A percentile compares a stretch with the other conserved stretches of the same genome.
phyloP scores from a whole-genome alignment of 352 stramenopile genomes.

The Globisporangium apiculatum region DNA sequence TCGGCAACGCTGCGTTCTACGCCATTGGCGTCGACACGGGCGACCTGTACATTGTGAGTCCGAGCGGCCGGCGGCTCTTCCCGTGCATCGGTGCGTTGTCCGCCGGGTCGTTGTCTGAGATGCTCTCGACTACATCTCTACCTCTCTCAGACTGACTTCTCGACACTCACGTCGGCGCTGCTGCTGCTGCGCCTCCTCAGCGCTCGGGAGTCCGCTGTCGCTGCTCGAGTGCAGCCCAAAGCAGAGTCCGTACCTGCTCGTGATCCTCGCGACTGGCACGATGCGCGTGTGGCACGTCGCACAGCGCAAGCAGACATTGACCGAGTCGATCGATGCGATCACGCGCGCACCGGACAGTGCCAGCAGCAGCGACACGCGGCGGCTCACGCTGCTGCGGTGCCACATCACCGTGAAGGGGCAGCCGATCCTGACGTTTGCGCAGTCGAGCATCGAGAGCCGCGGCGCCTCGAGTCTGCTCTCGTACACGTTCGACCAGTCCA shows the following conservation, averaged over 20 bases:
- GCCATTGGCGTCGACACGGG: constrained; percentile 55
- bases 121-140: not conserved
- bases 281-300: constrained; percentile 74
- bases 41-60: constrained; percentile 59
- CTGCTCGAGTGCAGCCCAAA: constrained; percentile 64
- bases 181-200: constrained; percentile 14
- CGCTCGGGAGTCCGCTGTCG: constrained; percentile 51
- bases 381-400: constrained; percentile 64
- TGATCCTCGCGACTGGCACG: constrained; percentile 51
- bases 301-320: constrained; percentile 37
- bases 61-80: constrained; percentile 61
- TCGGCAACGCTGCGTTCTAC: constrained; percentile 61
- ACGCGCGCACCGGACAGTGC: constrained; percentile 21
- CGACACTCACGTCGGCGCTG: not conserved
- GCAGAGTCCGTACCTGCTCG: constrained; percentile 60
- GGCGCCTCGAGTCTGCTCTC: constrained; percentile 54
- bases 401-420: constrained; percentile 62
- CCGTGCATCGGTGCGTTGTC: constrained; percentile 52
- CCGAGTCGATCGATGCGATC: constrained; percentile 60
- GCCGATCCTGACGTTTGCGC: constrained; percentile 79
- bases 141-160: not conserved
- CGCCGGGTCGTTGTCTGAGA: no score
- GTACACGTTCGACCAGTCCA: constrained; percentile 69
- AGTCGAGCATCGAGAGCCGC: constrained; percentile 44
- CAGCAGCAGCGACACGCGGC: constrained; percentile 15